Base-by-base conservation (phyloP, 768 basidiomycete species). In the Royoungia palumana region DNA sequence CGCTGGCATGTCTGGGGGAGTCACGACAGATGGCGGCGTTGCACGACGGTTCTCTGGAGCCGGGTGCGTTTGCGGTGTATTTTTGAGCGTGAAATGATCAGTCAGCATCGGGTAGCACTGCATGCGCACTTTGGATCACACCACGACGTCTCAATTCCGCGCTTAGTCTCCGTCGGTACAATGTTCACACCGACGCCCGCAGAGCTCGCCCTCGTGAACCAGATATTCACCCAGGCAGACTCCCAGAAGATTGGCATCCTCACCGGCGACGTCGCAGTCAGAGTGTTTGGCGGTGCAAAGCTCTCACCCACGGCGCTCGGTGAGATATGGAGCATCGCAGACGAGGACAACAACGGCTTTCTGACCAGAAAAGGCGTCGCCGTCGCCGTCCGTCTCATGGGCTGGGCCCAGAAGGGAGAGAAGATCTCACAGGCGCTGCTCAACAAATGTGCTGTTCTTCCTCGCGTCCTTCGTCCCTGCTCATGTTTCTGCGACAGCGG, bases 321-420 rank as follows among this genome's bases (percentile, higher is more conserved):
- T 38, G 91, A 96, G 72, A 86, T 99, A 55, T 99, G 96, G 95
- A 80, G 75, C 50, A 72, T 98, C 50, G 85, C 93, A 42, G 96
- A 99, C 73, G 84, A 88, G 47, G 85, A 94, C 27, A 94, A 97
- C 74, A 89, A 89, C 52, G 96, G 96, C 2, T 93, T 85, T 72
- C 79, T 99, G 46, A 85, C 92, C 11, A 83, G 80, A 56, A 94
- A 90, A 63, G 89, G 89, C 37, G 89, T 93, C 58, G 84, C 91
- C 16, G 75, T 88, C 51, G 94, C 90, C 22, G 75, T 95, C n/a
- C 78, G 96, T 49, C 76, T 98, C 43, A 92, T 99, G 53, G 93
- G 89, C 5, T 89, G 89, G 76, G 89, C 93, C 3, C 96, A 98
- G 75, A 85, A 85, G 58, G 93, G 85, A 55, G 87, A 88, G 63